Base-by-base conservation (phyloP, 2,329 filamentous ascomycete species). In the Diaporthe sp. region DNA sequence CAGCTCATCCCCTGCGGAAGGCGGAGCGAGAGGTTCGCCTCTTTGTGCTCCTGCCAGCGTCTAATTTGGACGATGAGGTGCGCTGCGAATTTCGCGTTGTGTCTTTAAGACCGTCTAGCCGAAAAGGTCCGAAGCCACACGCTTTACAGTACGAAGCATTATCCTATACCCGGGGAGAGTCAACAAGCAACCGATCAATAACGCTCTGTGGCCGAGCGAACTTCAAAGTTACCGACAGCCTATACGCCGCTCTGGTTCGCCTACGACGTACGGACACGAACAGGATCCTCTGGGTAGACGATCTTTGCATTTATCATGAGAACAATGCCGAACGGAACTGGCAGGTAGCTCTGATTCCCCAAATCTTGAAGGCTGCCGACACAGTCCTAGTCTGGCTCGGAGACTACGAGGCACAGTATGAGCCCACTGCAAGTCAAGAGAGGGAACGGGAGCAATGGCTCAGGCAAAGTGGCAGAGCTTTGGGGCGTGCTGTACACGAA, bases 331-430 rank as follows among this genome's bases (percentile, higher is more conserved):
- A 66, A 22, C 22, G 63, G 22, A 66, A 66, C 44, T 66, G 63
- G 63, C 63, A 66, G 25, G 63, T 66, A 25, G 63, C 30, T 37
- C 44, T 53, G 12, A 66, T 37, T 22, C 42, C 37, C 30, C 63
- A 51, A 37, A 37, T n/a, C 7, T 51, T 66, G 9, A 66, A n/a
- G 13, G 30, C 63, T 37, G 63, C 63, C 63, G n/a, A 37, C n/a
- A 25, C 44, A 66, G 63, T 66, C n/a, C 13, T 66, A n/a, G 32
- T 66, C 30, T 66, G 63, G 63, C 44, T 66, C 13, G 63, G 63
- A 10, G 63, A 66, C 44, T 66, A 37, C n/a, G 63, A 66, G 30
- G 8, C 44, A 0, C 63, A 66, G 22, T 37, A 51, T 5, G 63
- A 66, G 47, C 63, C 63, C 13, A 66, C 63, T 17, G 63, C 63